phyloP scores from a whole-genome alignment of 2,329 filamentous ascomycete species.

The Myriosclerotinia curreyana region DNA sequence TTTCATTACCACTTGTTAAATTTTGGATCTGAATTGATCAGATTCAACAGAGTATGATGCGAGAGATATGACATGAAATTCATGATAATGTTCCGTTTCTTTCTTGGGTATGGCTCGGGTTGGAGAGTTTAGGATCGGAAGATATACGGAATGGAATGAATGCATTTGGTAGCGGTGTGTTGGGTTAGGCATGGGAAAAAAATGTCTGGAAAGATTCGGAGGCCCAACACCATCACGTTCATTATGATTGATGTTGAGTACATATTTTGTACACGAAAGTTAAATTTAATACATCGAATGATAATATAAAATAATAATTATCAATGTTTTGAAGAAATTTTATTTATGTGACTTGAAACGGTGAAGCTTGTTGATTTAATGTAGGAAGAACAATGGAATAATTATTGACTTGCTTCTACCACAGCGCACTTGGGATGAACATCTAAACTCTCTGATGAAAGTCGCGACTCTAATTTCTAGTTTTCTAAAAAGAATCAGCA shows the following conservation, averaged over 20 bases:
- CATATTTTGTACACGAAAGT: not conserved
- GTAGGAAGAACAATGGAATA: not conserved
- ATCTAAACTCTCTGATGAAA: fast-evolving
- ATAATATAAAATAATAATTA: not conserved
- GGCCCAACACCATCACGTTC: not conserved
- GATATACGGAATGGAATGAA: not conserved
- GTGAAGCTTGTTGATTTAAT: not conserved
- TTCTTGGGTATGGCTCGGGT: not conserved
- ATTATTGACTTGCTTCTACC: not conserved
- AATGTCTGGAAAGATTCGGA: not conserved
- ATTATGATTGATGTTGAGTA: not conserved
- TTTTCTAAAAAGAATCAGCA: not conserved
- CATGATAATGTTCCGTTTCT: not conserved
- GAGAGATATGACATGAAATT: not conserved
- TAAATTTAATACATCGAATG: not conserved
- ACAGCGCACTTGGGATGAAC: too few relatives aligned
- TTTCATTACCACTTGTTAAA: conserved; percentile 37
- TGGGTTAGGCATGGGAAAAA: not conserved
- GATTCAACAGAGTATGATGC: not conserved
- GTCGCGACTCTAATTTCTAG: too few relatives aligned
- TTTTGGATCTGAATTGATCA: not conserved
- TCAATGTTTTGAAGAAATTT: not conserved
- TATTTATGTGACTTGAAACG: not conserved
- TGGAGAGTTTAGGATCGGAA: not conserved
- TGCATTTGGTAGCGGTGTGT: not conserved